Conservation (phyloP, 345 rosid genomes). For the Arabidopsis thaliana region DNA sequence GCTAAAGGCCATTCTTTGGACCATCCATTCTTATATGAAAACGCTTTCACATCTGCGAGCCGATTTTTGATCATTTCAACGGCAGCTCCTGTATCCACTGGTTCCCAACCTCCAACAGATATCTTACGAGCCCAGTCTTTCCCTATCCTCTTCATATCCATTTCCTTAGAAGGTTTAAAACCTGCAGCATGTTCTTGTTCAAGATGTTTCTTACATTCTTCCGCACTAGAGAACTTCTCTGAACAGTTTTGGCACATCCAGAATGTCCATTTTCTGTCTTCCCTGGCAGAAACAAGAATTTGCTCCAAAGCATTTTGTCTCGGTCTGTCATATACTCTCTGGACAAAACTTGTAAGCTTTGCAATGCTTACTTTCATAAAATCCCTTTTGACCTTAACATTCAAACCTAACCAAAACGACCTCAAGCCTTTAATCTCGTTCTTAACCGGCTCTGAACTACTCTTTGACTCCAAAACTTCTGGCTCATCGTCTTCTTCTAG, state of each 20-base stretch:
- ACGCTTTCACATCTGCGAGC: neutral
- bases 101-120: slow-evolving; percentile 18
- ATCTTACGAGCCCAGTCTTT: slow-evolving; percentile 29
- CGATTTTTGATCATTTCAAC: slow-evolving; percentile 33
- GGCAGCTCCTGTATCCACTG: slow-evolving; percentile 32
- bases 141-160: neutral
- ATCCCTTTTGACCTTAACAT: slow-evolving; percentile 12
- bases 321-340: neutral
- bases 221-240: slow-evolving; percentile 3
- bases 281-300: slow-evolving; percentile 11
- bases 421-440: neutral
- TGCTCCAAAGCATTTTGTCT: slow-evolving; percentile 4
- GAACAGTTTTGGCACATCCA: slow-evolving; percentile 33
- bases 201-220: slow-evolving; percentile 32
- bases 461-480: neutral
- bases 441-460: neutral
- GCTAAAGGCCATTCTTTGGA: slow-evolving; percentile 34
- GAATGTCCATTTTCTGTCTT: slow-evolving; percentile 20
- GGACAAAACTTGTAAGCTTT: neutral
- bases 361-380: slow-evolving; percentile 28
- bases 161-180: neutral
- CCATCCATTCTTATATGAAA: slow-evolving; percentile 37
- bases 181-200: slow-evolving; percentile 28
- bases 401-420: slow-evolving; percentile 26
- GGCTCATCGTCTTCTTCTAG: neutral